These are phyloP conservation scores for Aspergillus coremiiformis DNA, from an alignment of 495 filamentous ascomycete species.

Conservation along the genomic window DNA sequence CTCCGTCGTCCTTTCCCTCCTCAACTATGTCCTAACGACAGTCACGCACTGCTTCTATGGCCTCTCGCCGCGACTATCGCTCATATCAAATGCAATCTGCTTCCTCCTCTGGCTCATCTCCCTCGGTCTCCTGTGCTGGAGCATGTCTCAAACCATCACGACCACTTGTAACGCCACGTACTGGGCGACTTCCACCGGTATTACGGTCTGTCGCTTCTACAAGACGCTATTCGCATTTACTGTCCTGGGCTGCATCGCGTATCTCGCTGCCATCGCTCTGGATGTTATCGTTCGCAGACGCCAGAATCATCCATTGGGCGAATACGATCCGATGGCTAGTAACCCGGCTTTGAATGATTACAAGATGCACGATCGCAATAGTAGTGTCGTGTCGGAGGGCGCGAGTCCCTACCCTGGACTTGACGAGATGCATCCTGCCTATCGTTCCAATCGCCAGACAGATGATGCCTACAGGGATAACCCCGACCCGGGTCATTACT, in stretches of 20 bases:
- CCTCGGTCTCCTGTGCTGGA: slow-evolving; percentile 51
- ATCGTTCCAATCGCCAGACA: slow-evolving; percentile 2
- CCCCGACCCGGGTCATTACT: slow-evolving; percentile 2
- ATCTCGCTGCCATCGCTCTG: slow-evolving; percentile 41
- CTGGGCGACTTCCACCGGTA: slow-evolving; percentile 52
- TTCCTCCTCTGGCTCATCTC: slow-evolving; percentile 51
- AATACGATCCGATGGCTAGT: slow-evolving; percentile 38
- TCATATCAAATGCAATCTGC: slow-evolving; percentile 44
- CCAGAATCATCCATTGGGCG: slow-evolving; percentile 37
- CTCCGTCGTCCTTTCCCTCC: slow-evolving; percentile 47
- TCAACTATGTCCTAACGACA: slow-evolving; percentile 46
- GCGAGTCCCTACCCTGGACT: slow-evolving; percentile 9
- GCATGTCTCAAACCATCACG: slow-evolving; percentile 48
- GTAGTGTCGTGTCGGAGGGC: slow-evolving; percentile 15
- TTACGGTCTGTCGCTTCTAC: slow-evolving; percentile 56
- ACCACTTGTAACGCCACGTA: slow-evolving; percentile 46
- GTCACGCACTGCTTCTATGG: slow-evolving; percentile 49
- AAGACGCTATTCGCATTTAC: slow-evolving; percentile 62
- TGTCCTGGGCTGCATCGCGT: slow-evolving; percentile 40
- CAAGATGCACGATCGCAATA: slow-evolving; percentile 27
- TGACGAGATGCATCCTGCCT: slow-evolving; percentile 4
- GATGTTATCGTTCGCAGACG: slow-evolving; percentile 43
- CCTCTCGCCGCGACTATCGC: slow-evolving; percentile 50
- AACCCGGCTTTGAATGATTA: slow-evolving; percentile 21
- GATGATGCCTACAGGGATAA: slow-evolving; percentile 7